Evolutionary conservation across 176 grass and related monocot genomes (phyloP).

Genomic region (Canna indica): DNA sequence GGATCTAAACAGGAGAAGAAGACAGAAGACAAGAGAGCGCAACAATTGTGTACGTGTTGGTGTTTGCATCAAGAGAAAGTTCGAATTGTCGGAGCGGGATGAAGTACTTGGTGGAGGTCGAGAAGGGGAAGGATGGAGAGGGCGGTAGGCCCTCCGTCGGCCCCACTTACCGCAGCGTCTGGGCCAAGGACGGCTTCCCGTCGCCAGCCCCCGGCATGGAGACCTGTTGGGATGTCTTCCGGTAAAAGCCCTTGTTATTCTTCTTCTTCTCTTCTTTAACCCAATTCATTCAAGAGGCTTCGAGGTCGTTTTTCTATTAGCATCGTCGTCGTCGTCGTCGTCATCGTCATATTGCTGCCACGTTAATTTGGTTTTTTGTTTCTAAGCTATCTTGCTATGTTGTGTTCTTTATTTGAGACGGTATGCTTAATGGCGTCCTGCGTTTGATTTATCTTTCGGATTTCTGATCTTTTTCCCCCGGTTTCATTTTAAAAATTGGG

Average conservation of each 20-base stretch:
- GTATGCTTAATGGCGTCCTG: not conserved
- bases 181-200: conserved; percentile 68
- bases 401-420: no score
- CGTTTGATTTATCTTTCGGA: not conserved
- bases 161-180: conserved; percentile 61
- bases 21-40: no score
- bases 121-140: conserved; percentile 37
- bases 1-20: no score
- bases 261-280: not conserved
- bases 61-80: no score
- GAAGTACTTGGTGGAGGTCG: conserved; percentile 78
- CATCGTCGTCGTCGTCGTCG: not conserved
- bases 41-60: no score
- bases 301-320: not conserved
- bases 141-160: conserved; percentile 46
- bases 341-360: not conserved
- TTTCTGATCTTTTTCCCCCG: no score
- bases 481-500: no score
- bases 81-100: conserved; percentile 22
- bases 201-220: conserved; percentile 46
- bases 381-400: no score
- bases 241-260: conserved; percentile 28
- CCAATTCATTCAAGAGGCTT: not conserved
- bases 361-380: not conserved
- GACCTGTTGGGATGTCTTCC: conserved; percentile 91